phyloP scores from a whole-genome alignment of 2,329 filamentous ascomycete genomes.

The Neoarthrinium moseri region DNA sequence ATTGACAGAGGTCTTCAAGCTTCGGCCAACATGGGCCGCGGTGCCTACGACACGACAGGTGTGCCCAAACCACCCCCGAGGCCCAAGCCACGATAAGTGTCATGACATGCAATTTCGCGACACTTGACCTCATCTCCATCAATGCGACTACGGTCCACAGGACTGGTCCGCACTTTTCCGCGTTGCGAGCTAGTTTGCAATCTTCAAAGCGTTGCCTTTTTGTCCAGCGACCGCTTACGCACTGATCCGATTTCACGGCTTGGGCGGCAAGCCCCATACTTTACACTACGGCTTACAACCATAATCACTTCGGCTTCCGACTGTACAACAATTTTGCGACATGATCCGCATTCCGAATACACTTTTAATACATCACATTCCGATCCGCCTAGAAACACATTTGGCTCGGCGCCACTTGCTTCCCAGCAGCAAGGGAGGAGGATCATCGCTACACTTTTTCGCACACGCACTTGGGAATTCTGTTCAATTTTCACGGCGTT shows the following conservation, averaged over 20 bases:
- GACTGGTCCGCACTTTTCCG: too few species aligned
- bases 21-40: slow-evolving; percentile 32
- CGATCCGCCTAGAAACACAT: slow-evolving; percentile 14
- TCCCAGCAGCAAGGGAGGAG: slow-evolving; percentile 17
- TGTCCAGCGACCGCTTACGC: not conserved
- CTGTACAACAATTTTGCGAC: slow-evolving; percentile 29
- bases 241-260: too few species aligned
- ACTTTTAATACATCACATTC: slow-evolving; percentile 24
- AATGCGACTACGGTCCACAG: not conserved
- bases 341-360: slow-evolving; percentile 24
- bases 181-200: not conserved
- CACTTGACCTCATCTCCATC: not conserved
- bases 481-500: slow-evolving; percentile 9
- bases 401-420: slow-evolving; percentile 20
- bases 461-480: slow-evolving; percentile 15
- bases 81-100: slow-evolving; percentile 30
- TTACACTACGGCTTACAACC: too few species aligned
- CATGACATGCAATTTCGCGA: slow-evolving; percentile 3
- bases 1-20: slow-evolving; percentile 24
- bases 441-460: slow-evolving; percentile 16
- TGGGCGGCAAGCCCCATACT: too few species aligned
- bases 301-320: slow-evolving; percentile 20
- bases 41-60: slow-evolving; percentile 33
- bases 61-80: slow-evolving; percentile 32
- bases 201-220: not conserved